Base-by-base conservation (phyloP, 2,329 filamentous ascomycete species). In the Colletotrichum sp. region DNA sequence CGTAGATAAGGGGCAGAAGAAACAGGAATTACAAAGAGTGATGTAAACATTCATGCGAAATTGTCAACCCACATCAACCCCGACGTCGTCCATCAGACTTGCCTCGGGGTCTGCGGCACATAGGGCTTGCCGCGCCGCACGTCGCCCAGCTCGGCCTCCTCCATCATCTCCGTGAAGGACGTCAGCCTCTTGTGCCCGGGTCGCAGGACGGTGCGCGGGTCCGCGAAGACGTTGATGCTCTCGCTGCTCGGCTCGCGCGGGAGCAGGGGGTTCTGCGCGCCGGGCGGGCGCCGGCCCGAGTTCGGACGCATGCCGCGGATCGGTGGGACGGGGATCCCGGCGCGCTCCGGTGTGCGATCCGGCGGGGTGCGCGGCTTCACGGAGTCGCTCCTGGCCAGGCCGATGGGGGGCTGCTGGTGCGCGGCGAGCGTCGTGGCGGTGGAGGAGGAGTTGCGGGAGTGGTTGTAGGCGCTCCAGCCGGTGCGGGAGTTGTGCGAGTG, bases 171-270 rank as follows among this genome's bases (percentile, higher is more conserved):
- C n/a, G 88, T 87, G 77, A 91, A 90, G 0, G 36, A 80, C 80
- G 70, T 83, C 61, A 15, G 77, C 78, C 38, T 76, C 76, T 18
- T 81, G 48, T 48, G 67, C 58, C 73, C 66, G 18, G 56, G 34
- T 43, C 26, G 36, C 6, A 80, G 83, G 28, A 88, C 84, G 2
- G 85, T 88, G 65, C 83, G 81, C 24, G 87, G 86, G 77, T 90
- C 89, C 2, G 88, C 88, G 73, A 89, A 90, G 10, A 91, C 84
- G 76, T 89, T 87, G 80, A 91, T 90, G 81, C 86, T 87, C 80
- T 89, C 86, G 67, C 83, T 85, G 78, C 86, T 88, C 5, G 85
- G 84, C 76, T 88, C 85, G n/a, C 85, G 82, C 61, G 85, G 82
- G 66, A 71, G 73, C 26, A 80, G 77, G n/a, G 79, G 81, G 68